Conservation (phyloP, 768 basidiomycete genomes). For the Astraeus odoratus region DNA sequence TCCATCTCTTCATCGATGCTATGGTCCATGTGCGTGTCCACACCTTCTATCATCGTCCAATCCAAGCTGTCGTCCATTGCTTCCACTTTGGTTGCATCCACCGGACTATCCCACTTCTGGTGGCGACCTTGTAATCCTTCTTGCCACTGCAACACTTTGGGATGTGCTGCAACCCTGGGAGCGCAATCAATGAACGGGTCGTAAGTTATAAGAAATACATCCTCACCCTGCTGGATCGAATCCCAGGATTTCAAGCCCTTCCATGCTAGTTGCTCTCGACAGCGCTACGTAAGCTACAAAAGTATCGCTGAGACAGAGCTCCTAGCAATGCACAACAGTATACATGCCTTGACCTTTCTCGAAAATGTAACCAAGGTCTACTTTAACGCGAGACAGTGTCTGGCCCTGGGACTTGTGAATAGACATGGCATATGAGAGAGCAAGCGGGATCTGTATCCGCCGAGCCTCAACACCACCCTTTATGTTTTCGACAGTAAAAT, state of each 20-base stretch:
- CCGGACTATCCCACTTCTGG: not conserved
- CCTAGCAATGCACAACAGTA: not conserved
- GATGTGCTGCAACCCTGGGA: constrained; percentile 31
- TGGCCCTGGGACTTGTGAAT: constrained; percentile 99
- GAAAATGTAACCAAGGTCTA: constrained; percentile 86
- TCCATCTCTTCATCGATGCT: constrained; percentile 22
- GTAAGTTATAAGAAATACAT: not conserved
- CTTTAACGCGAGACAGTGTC: constrained; percentile 88
- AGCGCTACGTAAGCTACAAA: constrained; percentile 29
- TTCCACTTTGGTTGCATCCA: not conserved
- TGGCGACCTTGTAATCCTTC: constrained; percentile 20
- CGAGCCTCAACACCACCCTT: constrained; percentile 29
- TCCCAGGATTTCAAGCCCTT: constrained; percentile 32
- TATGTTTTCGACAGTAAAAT: constrained; percentile 29
- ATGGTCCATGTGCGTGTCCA: not conserved
- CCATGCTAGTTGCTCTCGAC: constrained; percentile 35
- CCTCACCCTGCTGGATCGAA: constrained; percentile 29
- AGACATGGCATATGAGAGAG: constrained; percentile 94
- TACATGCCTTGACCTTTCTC: constrained; percentile 61
- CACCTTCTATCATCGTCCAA: not conserved
- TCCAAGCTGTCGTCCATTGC: not conserved
- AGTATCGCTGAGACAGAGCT: not conserved
- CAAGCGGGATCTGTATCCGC: constrained; percentile 62
- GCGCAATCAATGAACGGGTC: constrained; percentile 1
- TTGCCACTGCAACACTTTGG: constrained; percentile 28